Evolutionary conservation across 2,329 filamentous ascomycete species (phyloP), one percentile per base, ranked within the genome.

Genomic region (Hymenoscyphus repandus): DNA sequence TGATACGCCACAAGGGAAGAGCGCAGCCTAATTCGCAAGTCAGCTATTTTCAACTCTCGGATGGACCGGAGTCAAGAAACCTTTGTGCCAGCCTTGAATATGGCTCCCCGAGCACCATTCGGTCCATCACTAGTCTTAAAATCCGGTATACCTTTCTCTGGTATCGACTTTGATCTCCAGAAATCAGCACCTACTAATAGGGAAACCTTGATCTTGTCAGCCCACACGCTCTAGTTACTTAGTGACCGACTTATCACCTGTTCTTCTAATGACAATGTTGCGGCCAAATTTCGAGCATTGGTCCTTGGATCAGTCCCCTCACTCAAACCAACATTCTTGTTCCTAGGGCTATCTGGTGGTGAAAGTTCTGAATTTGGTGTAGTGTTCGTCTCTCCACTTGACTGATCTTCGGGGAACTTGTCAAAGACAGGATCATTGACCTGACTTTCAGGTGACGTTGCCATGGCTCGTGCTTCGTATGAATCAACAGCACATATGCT

Each of bases 1-100:
- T 0, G 85, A 89, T 50, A 89, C 82, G 50, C 86, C 87, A 58
- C 87, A 91, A 6, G 88, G 88, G 57, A 92, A 87, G 42, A 90
- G 77, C 15, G 88, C 88, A 36, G 88, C 86, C 73, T 88, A 63
- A 10, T 65, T 13, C 49, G 49, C 7, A 7, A 39, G 39, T 59
- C 50, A 58, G 47, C 13, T 12, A 13, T 11, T n/a, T 2, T 18
- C 36, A 20, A 22, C 6, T 13, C 13, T 17, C n/a, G 11, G 34
- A 27, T 36, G 5, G 17, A 39, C 5, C 20, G 37, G 9, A 11
- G 18, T 3, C 15, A 41, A 64, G 69, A 58, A 36, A 78, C 78
- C 69, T 80, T 80, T 47, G 78, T 82, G 17, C 83, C 83, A 38
- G 83, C 83, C 45, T 86, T 85, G 64, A 86, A 86, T 15, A 82